These are phyloP conservation scores for Colletotrichum kahawae DNA, from an alignment of 2,329 filamentous ascomycete species.

Conservation along the genomic window DNA sequence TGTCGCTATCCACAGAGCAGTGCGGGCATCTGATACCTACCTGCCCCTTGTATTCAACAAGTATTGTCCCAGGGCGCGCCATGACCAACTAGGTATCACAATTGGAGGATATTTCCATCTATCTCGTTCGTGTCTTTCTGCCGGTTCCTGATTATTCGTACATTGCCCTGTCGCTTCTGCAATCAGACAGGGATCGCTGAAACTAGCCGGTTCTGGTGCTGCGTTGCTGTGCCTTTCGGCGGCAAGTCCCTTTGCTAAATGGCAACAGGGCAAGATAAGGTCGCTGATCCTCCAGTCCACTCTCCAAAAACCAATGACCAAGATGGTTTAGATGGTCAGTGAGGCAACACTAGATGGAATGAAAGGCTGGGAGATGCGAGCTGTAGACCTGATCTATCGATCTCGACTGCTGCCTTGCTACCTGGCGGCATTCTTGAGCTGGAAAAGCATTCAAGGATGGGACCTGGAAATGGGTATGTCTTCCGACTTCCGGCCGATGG, in stretches of 20 bases:
- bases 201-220: background rate
- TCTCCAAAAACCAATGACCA: background rate
- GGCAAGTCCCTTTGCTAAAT: background rate
- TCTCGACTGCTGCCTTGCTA: background rate
- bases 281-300: background rate
- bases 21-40: background rate
- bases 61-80: background rate
- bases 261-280: background rate
- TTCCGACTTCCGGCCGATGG: slow-evolving; percentile 12
- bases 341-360: background rate
- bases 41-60: background rate
- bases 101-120: background rate
- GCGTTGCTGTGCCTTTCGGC: background rate
- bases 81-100: background rate
- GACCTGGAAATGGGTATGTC: background rate
- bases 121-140: background rate
- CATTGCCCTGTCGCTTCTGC: background rate
- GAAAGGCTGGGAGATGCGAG: background rate
- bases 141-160: background rate
- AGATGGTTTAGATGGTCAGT: background rate
- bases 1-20: background rate
- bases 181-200: slow-evolving; percentile 10
- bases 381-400: background rate
- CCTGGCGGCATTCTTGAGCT: background rate
- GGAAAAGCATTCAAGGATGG: background rate